These are phyloP conservation scores for Colletotrichum phormii DNA, from an alignment of 2,329 filamentous ascomycete species.

Conservation along the genomic window DNA sequence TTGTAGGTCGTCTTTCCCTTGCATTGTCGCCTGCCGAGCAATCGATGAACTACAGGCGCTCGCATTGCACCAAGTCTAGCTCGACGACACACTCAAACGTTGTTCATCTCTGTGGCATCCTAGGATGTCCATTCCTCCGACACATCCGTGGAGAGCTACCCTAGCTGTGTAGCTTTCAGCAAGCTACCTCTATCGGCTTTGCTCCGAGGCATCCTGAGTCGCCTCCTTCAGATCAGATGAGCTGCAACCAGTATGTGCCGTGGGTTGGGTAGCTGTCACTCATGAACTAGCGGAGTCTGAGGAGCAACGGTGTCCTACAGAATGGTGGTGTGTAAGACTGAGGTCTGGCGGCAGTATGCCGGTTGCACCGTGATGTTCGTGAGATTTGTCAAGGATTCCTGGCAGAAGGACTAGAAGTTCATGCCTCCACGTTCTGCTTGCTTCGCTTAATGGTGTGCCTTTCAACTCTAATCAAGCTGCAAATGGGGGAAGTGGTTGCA, in stretches of 20 bases:
- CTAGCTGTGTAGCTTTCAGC: not conserved
- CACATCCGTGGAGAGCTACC: constrained; percentile 2
- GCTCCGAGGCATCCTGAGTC: not conserved
- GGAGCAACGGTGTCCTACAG: not conserved
- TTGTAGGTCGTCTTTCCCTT: not conserved
- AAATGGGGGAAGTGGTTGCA: not conserved
- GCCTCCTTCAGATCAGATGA: constrained; percentile 2
- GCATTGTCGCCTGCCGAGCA: not conserved
- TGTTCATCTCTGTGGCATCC: not conserved
- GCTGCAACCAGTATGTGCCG: not conserved
- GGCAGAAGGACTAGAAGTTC: not conserved
- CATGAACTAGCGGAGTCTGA: not conserved
- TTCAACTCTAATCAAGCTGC: constrained; percentile 10
- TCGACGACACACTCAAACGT: not conserved
- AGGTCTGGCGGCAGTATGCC: not conserved
- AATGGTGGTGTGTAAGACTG: not conserved
- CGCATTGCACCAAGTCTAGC: not conserved
- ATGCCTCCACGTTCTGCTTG: not conserved
- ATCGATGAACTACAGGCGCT: not conserved
- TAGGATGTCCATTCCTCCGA: not conserved
- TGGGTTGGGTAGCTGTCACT: not conserved
- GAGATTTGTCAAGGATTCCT: not conserved
- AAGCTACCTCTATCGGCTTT: not conserved
- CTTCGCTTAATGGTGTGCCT: constrained; percentile 16
- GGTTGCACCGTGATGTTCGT: not conserved